These are phyloP conservation scores for Fusarium chlamydosporum DNA, from an alignment of 2,329 filamentous ascomycete genomes.

Conservation along the genomic window DNA sequence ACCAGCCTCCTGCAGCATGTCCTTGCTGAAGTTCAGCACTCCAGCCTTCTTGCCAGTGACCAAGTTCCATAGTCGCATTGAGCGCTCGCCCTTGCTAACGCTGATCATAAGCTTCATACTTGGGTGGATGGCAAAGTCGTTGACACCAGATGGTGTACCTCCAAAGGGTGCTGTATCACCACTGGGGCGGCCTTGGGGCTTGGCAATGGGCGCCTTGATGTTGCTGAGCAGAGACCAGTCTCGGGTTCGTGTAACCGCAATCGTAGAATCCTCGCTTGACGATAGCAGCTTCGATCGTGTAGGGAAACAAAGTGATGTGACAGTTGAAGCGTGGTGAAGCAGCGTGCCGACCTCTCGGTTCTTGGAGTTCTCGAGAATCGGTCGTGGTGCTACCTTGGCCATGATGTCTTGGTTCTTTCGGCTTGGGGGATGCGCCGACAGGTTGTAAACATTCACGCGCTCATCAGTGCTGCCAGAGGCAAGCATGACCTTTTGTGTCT, in stretches of 20 bases:
- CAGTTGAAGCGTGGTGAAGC: conserved; percentile 85
- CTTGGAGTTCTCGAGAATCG: conserved; percentile 84
- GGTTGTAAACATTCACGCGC: conserved; percentile 92
- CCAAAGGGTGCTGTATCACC: conserved; percentile 90
- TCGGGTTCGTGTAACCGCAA: conserved; percentile 86
- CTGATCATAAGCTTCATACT: conserved; percentile 97
- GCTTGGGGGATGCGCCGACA: conserved; percentile 78
- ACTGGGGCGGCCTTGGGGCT: conserved; percentile 82
- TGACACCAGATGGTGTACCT: conserved; percentile 87
- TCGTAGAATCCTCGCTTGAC: conserved; percentile 90
- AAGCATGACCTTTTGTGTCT: conserved; percentile 86
- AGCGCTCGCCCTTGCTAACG: conserved; percentile 89
- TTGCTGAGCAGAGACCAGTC: conserved; percentile 91
- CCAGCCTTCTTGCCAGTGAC: conserved; percentile 97
- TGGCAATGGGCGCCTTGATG: conserved; percentile 90
- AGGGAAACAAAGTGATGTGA: conserved; percentile 86
- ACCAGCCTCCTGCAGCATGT: conserved; percentile 79
- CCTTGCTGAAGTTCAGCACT: conserved; percentile 85
- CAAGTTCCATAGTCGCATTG: conserved; percentile 95
- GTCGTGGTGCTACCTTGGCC: conserved; percentile 77
- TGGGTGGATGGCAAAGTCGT: conserved; percentile 95
- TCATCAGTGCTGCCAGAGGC: conserved; percentile 95
- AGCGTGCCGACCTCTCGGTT: conserved; percentile 91
- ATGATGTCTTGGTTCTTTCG: conserved; percentile 71
- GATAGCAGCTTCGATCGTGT: conserved; percentile 88